Conservation (phyloP, 169 alveolate genomes). For the Cyclospora cayetanensis region DNA sequence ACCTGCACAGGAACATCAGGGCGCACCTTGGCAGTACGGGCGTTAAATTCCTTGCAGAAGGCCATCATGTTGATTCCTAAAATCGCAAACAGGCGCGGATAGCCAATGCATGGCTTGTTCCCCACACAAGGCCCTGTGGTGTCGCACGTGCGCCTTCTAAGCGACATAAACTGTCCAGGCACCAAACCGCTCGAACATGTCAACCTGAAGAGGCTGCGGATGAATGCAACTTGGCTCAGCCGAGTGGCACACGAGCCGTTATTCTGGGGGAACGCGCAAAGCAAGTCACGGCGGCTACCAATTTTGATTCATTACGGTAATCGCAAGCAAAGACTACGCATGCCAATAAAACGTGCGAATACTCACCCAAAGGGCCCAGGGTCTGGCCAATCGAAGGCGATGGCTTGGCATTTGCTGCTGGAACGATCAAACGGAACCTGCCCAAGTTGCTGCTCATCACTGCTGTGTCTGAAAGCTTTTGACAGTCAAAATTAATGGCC, state of each 20-base stretch:
- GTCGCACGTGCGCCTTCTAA: neutral
- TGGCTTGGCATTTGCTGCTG: conserved; percentile 93
- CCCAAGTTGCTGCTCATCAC: conserved; percentile 73
- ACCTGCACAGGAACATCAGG: conserved; percentile 91
- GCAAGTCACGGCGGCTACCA: too few species aligned
- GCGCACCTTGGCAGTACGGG: conserved; percentile 83
- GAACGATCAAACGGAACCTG: conserved; percentile 79
- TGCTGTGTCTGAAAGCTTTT: too few species aligned
- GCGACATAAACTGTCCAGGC: too few species aligned
- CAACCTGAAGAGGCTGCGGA: too few species aligned
- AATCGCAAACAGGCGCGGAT: neutral
- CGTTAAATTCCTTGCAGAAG: conserved; percentile 91
- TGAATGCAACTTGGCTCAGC: too few species aligned
- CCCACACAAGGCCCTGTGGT: neutral
- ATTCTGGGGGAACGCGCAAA: too few species aligned
- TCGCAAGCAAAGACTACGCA: too few species aligned
- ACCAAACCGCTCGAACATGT: too few species aligned
- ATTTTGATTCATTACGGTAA: too few species aligned
- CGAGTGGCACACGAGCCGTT: too few species aligned
- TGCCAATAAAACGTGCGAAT: too few species aligned
- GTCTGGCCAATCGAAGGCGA: conserved; percentile 93
- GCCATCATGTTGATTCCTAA: conserved; percentile 90
- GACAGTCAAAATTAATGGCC: too few species aligned
- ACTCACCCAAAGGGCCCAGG: conserved; percentile 86
- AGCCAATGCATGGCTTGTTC: neutral